phyloP scores from a whole-genome alignment of 2,329 filamentous ascomycete genomes.

The Coniella vitis region DNA sequence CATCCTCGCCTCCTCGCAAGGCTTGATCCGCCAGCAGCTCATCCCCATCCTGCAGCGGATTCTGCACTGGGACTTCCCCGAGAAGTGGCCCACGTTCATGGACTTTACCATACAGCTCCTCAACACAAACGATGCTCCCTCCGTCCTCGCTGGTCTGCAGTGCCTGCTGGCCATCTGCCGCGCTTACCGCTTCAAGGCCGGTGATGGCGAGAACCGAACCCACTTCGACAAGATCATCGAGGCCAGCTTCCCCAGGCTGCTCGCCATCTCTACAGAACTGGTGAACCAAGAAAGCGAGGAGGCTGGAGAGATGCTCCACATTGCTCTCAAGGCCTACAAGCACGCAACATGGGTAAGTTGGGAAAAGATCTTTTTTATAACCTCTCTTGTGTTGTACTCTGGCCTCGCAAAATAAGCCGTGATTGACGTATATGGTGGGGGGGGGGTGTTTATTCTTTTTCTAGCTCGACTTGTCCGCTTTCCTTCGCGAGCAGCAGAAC shows the following conservation, averaged over 20 bases:
- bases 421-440: too few species aligned
- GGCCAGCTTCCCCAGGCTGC: constrained; percentile 78
- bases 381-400: neutral
- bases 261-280: constrained; percentile 80
- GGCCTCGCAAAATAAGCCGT: too few species aligned
- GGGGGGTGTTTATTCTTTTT: too few species aligned
- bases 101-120: constrained; percentile 86
- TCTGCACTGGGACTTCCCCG: constrained; percentile 89
- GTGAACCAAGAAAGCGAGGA: constrained; percentile 89
- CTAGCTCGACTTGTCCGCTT: constrained; percentile 77
- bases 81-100: constrained; percentile 90
- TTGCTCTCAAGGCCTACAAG: constrained; percentile 95
- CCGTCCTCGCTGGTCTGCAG: constrained; percentile 88
- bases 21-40: constrained; percentile 83
- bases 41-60: constrained; percentile 94
- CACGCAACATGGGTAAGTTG: constrained; percentile 85
- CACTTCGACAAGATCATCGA: constrained; percentile 95
- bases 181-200: constrained; percentile 86
- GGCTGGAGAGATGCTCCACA: constrained; percentile 92
- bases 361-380: neutral
- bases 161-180: constrained; percentile 92
- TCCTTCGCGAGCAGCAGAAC: constrained; percentile 69
- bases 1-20: constrained; percentile 72
- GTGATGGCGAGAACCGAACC: constrained; percentile 65
- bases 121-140: constrained; percentile 75